Base-by-base conservation (phyloP, 2,329 filamentous ascomycete genomes). In the Fusarium buxicola region DNA sequence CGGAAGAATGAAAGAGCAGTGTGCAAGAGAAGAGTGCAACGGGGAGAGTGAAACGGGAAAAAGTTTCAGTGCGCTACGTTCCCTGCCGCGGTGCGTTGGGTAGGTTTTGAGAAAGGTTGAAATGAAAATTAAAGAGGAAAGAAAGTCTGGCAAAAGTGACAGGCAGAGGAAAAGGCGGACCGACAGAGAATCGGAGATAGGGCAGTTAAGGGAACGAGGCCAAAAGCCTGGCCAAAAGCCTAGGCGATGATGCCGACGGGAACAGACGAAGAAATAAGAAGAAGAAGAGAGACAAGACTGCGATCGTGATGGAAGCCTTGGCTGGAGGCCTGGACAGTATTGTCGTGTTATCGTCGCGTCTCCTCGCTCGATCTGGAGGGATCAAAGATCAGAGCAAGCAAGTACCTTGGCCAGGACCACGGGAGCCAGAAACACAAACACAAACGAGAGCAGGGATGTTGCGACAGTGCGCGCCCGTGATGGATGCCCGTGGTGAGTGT, bases 21-120 rank as follows among this genome's bases (percentile, higher is more conserved):
- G 21, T 21, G 12, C 55, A 36, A 38, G 28, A 45, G 31, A 43
- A 25, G 45, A 53, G 31, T 27, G 40, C 47, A 27, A 7, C 44
- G 30, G 8, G 28, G 52, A 35, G 27, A 43, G 39, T 27, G 39
- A 41, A 38, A 38, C 35, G n/a, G 16, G 24, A 11, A 16, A 38
- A 16, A n/a, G 35, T 38, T 38, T 38, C 35, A 21, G 35, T 16
- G 28, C 28, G 28, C 8, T 34, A 21, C n/a, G 31, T 34, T 34
- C n/a, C n/a, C 31, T 34, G 31, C 31, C 31, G 21, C 21, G 21
- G 31, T 34, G 31, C 13, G 31, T 13, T 34, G 31, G 12, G 12
- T 13, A 34, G 8, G 12, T 12, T 34, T 34, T 21, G 21, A 31
- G 10, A 12, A 7, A 34, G n/a, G 31, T 34, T n/a, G 12, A 8